These are phyloP conservation scores for Sugiyamaella castrensis DNA, from an alignment of 1,139 yeast species.

Conservation along the genomic window DNA sequence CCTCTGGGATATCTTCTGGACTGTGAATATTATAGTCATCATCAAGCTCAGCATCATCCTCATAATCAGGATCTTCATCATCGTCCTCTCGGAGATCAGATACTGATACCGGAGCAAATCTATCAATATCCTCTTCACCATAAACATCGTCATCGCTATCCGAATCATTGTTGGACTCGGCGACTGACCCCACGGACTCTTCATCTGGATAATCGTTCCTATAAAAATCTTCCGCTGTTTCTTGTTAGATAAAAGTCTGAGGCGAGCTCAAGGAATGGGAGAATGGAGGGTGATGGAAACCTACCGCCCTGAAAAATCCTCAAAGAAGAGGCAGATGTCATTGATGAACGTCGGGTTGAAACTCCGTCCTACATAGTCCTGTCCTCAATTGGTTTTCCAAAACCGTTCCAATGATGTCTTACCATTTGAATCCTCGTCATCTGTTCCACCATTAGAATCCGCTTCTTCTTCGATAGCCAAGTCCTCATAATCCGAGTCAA, in stretches of 20 bases:
- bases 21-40: slow-evolving; percentile 16
- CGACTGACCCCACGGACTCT: slow-evolving; percentile 58
- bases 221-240: slow-evolving; percentile 71
- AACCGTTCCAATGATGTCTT: slow-evolving; percentile 9
- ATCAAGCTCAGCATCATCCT: slow-evolving; percentile 17
- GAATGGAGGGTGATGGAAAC: too few species aligned
- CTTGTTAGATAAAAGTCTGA: background rate
- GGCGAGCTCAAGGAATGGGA: too few species aligned
- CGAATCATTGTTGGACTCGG: slow-evolving; percentile 13
- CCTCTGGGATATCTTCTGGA: slow-evolving; percentile 11
- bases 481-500: slow-evolving; percentile 56
- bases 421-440: slow-evolving; percentile 76
- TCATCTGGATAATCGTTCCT: slow-evolving; percentile 94
- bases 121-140: slow-evolving; percentile 46
- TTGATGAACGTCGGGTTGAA: too few species aligned
- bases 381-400: background rate
- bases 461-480: slow-evolving; percentile 47
- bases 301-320: too few species aligned
- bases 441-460: slow-evolving; percentile 41
- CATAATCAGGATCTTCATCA: slow-evolving; percentile 19
- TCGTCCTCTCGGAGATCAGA: slow-evolving; percentile 33
- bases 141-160: slow-evolving; percentile 4
- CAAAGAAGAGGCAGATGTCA: too few species aligned
- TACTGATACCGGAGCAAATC: slow-evolving; percentile 15
- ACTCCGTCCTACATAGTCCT: too few species aligned